phyloP scores from a whole-genome alignment of 1,284 basidiomycete genomes.

The Phellinidium pouzarii region DNA sequence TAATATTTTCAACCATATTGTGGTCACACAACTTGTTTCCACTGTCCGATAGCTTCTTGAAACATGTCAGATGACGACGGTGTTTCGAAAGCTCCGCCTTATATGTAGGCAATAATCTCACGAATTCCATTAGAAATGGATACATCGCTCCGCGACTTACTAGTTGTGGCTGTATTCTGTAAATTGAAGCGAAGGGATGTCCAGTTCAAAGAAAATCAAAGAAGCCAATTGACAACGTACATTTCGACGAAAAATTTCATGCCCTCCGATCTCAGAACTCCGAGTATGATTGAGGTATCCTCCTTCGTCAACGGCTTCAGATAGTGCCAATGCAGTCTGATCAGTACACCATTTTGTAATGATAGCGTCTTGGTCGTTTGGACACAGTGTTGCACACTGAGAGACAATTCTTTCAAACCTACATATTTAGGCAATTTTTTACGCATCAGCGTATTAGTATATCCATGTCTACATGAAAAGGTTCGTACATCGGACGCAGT shows the following conservation, averaged over 20 bases:
- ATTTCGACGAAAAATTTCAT: conserved; percentile 1
- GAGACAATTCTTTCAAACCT: conserved; percentile 1
- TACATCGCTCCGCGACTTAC: not conserved
- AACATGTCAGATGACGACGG: not conserved
- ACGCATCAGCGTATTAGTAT: not conserved
- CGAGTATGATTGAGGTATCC: conserved; percentile 1
- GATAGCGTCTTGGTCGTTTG: not conserved
- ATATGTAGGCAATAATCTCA: not conserved
- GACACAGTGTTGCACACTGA: not conserved
- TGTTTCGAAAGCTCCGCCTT: not conserved
- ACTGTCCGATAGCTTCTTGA: conserved; percentile 1
- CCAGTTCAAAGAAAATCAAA: not conserved
- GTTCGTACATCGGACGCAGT: not conserved
- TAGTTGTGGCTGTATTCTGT: conserved; percentile 9
- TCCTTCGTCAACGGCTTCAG: not conserved
- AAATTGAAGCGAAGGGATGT: not conserved
- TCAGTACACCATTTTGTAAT: not conserved
- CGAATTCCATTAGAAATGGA: not conserved
- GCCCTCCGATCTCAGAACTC: conserved; percentile 6
- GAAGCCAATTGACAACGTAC: not conserved
- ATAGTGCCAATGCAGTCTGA: not conserved
- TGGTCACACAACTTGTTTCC: not conserved
- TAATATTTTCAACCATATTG: not conserved
- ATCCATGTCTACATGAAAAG: not conserved
- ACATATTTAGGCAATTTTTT: not conserved